These are phyloP conservation scores for Candida gigantensis DNA, from an alignment of 1,139 yeast species.

Conservation along the genomic window DNA sequence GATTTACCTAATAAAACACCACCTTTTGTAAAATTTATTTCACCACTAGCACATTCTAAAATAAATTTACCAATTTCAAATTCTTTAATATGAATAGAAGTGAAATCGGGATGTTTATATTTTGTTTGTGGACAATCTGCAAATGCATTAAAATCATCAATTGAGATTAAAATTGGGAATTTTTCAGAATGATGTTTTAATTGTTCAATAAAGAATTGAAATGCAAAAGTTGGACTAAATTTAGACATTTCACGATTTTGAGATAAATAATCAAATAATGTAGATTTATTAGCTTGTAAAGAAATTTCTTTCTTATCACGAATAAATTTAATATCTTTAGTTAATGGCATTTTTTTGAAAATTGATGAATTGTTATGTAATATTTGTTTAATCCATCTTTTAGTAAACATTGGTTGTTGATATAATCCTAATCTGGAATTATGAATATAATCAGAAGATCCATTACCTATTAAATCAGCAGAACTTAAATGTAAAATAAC, in stretches of 20 bases:
- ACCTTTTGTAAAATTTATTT: slow-evolving; percentile 53
- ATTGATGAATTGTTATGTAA: slow-evolving; percentile 55
- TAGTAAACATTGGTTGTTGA: slow-evolving; percentile 81
- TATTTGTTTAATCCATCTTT: slow-evolving; percentile 59
- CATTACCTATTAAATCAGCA: slow-evolving; percentile 64
- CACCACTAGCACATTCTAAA: slow-evolving; percentile 59
- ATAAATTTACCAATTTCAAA: slow-evolving; percentile 69
- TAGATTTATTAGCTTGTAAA: slow-evolving; percentile 45
- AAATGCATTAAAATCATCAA: slow-evolving; percentile 76
- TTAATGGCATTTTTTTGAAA: slow-evolving; percentile 51
- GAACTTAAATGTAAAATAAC: slow-evolving; percentile 68
- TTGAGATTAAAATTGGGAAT: slow-evolving; percentile 65
- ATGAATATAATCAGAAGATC: slow-evolving; percentile 66
- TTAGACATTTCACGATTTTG: slow-evolving; percentile 44
- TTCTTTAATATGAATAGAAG: slow-evolving; percentile 59
- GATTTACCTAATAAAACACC: slow-evolving; percentile 69
- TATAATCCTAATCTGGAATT: slow-evolving; percentile 53
- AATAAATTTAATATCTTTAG: slow-evolving; percentile 41
- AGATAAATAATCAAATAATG: slow-evolving; percentile 41
- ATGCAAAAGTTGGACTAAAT: slow-evolving; percentile 36
- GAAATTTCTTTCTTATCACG: slow-evolving; percentile 34
- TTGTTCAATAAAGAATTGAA: slow-evolving; percentile 59
- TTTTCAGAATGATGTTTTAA: slow-evolving; percentile 42
- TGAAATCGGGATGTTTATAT: slow-evolving; percentile 61
- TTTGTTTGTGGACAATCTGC: slow-evolving; percentile 56